Evolutionary conservation across 129 eudicot species (phyloP), one percentile per base, ranked within the genome.

Genomic region (Artemisia annua): DNA sequence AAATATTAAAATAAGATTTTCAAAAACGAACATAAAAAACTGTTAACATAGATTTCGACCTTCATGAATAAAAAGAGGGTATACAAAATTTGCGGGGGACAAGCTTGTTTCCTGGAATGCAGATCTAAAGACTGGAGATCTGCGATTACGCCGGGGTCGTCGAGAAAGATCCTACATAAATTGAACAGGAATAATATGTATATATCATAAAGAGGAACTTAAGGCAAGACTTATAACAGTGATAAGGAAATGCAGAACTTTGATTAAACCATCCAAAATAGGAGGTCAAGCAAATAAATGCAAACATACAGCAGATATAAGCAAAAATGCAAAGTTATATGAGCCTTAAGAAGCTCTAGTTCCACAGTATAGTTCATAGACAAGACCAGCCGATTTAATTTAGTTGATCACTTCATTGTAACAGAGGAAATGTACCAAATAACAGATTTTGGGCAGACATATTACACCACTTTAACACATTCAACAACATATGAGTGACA

Each of bases 61-160:
- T 85, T 94, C 99, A 80, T 94, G 99, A 68, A 94, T 83, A 63
- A 94, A 94, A 62, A 94, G 91, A 18, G 99, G 97, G 83, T 94
- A 94, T 11, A 94, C 99, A 58, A 90, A 84, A 75, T 94, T 94
- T 30, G 97, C 91, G 75, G 96, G 96, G 26, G 88, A 79, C 72
- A 95, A 75, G 73, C 72, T 88, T 48, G 99, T 95, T 80, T 95
- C 99, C 65, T 95, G 99, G 72, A 95, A 90, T 52, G 99, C 97
- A 76, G 96, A 84, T 72, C 99, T 83, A 67, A 88, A 43, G n/a
- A 74, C 94, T 6, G 96, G 89, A 55, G 99, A 80, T 53, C 83
- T 81, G 56, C 99, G 95, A 72, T 95, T 95, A 51, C 99, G 87
- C 24, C 99, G 96, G 13, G 99, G 99, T 17, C 99, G 86, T 46